A percentile compares a stretch with the other conserved stretches of the same genome.
These are phyloP conservation scores for Trichoderma endophyticum DNA, from an alignment of 2,329 filamentous ascomycete species.

Conservation along the genomic window DNA sequence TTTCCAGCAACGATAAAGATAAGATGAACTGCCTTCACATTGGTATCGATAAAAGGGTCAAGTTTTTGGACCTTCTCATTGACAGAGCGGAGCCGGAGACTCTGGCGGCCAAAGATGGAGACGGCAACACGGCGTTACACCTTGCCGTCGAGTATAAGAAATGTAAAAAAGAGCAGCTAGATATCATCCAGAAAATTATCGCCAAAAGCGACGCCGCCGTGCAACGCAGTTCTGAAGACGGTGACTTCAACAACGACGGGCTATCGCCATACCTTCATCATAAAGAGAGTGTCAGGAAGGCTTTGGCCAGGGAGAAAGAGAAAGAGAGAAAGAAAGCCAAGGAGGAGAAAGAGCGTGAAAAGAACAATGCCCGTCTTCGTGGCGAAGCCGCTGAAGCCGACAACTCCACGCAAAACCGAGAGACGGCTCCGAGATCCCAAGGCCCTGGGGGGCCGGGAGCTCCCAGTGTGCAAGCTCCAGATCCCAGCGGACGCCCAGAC, in stretches of 20 bases:
- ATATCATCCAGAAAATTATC: slow-evolving; percentile 22
- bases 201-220: slow-evolving; percentile 20
- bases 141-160: slow-evolving; percentile 26
- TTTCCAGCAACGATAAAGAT: slow-evolving; percentile 11
- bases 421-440: background rate
- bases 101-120: slow-evolving; percentile 19
- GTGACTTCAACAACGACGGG: slow-evolving; percentile 21
- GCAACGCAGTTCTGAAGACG: background rate
- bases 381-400: background rate
- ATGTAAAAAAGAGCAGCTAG: slow-evolving; percentile 22
- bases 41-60: slow-evolving; percentile 22
- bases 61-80: slow-evolving; percentile 21
- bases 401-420: background rate
- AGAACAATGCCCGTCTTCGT: background rate
- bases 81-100: slow-evolving; percentile 18
- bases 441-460: background rate
- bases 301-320: background rate
- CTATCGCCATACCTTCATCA: slow-evolving; percentile 23
- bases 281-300: slow-evolving; percentile 19
- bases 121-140: slow-evolving; percentile 25
- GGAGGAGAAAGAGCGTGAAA: slow-evolving; percentile 13
- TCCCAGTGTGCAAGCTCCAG: background rate
- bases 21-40: slow-evolving; percentile 20
- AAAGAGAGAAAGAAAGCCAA: slow-evolving; percentile 14
- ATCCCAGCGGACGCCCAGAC: slow-evolving; percentile 2